Evolutionary conservation across 164 flowering plant genomes (phyloP).

Genomic region (Protea cynaroides): DNA sequence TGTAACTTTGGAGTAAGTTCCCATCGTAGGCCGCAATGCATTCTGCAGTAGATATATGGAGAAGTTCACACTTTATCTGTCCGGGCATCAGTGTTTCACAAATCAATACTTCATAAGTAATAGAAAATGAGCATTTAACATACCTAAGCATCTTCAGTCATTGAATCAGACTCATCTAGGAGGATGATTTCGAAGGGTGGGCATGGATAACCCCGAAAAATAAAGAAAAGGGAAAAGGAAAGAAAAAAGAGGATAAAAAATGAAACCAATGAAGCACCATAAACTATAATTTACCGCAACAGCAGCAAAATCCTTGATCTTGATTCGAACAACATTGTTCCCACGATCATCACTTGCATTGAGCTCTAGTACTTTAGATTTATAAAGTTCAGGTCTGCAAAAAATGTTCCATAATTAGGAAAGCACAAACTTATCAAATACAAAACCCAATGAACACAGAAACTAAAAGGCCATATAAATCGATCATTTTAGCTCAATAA

Average conservation of each 20-base stretch:
- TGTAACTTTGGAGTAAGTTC: constrained; percentile 94
- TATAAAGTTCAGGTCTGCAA: constrained; percentile 88
- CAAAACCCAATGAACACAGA: too few relatives aligned
- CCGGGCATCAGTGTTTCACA: neutral
- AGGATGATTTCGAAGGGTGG: constrained; percentile 92
- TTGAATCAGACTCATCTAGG: constrained; percentile 97
- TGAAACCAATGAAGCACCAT: neutral
- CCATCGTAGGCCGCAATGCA: constrained; percentile 95
- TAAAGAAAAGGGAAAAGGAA: constrained; percentile 1
- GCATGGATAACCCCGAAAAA: constrained; percentile 80
- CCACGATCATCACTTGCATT: constrained; percentile 99
- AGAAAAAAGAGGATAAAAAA: constrained; percentile 3
- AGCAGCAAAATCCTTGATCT: constrained; percentile 93
- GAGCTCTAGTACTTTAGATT: constrained; percentile 87
- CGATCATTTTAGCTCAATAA: too few relatives aligned
- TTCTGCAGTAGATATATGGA: constrained; percentile 39
- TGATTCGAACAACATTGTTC: constrained; percentile 91
- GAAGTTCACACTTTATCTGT: neutral
- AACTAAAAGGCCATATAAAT: too few relatives aligned
- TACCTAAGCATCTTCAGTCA: constrained; percentile 99
- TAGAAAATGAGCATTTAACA: constrained; percentile 9
- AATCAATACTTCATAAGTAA: neutral
- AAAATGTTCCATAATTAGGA: neutral
- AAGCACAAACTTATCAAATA: too few relatives aligned
- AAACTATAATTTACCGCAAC: constrained; percentile 42